Evolutionary conservation across 306 rosid genomes (phyloP).

Genomic region (Hippophae tibetana): DNA sequence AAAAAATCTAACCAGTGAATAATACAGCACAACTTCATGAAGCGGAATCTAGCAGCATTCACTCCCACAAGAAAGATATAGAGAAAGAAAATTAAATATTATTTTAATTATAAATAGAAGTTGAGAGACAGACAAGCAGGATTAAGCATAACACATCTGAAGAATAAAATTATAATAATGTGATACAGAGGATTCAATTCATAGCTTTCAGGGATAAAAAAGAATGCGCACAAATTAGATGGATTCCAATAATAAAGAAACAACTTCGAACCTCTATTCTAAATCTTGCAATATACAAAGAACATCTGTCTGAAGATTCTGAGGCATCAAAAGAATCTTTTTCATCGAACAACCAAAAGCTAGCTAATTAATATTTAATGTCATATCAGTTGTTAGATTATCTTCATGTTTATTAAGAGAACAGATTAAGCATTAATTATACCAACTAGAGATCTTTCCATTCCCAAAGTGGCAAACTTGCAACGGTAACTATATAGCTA

Average conservation of each 20-base stretch:
- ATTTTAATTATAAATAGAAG: background rate
- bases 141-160: background rate
- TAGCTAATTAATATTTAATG: too few relatives aligned
- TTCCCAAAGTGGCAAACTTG: background rate
- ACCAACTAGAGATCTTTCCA: background rate
- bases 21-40: background rate
- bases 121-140: background rate
- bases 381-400: too few relatives aligned
- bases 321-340: background rate
- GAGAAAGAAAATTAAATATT: too few relatives aligned
- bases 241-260: slow-evolving; percentile 1
- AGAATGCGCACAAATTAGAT: background rate
- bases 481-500: too few relatives aligned
- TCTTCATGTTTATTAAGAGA: too few relatives aligned
- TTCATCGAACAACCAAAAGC: background rate
- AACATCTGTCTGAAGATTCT: slow-evolving; percentile 1
- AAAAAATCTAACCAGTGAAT: background rate
- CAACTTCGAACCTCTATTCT: background rate
- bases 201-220: background rate
- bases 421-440: too few relatives aligned
- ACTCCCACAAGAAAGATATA: too few relatives aligned
- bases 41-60: background rate
- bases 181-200: background rate
- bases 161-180: background rate
- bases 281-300: background rate